phyloP scores from a whole-genome alignment of 257 asterid species.

The Capsicum chinense region DNA sequence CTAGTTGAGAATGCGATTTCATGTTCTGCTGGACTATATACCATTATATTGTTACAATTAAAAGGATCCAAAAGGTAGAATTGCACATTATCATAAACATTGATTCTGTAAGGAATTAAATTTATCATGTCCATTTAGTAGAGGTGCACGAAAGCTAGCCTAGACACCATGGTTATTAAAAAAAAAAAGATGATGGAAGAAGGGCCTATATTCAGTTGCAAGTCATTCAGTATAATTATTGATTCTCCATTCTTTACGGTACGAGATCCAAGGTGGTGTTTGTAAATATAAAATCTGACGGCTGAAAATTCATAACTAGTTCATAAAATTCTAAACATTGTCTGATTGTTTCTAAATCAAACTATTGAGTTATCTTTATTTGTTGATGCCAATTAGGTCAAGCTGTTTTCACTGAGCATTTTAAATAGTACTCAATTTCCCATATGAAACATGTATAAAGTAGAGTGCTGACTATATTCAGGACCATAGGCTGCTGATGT shows the following conservation, averaged over 20 bases:
- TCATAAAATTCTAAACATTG: too few relatives aligned
- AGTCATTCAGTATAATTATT: not conserved
- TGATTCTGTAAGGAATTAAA: not conserved
- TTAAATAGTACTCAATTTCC: too few relatives aligned
- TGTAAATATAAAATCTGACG: not conserved
- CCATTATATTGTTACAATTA: not conserved
- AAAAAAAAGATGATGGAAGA: not conserved
- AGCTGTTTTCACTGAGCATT: too few relatives aligned
- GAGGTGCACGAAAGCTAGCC: too few relatives aligned
- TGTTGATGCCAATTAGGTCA: too few relatives aligned
- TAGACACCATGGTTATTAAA: too few relatives aligned
- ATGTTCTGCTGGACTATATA: conserved; percentile 2
- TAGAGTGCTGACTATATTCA: too few relatives aligned
- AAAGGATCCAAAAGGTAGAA: conserved; percentile 17
- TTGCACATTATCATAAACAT: not conserved
- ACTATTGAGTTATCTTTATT: too few relatives aligned
- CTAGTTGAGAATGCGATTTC: not conserved
- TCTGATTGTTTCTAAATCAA: too few relatives aligned
- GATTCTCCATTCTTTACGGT: not conserved
- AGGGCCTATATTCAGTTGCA: not conserved
- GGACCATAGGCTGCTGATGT: too few relatives aligned
- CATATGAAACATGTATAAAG: too few relatives aligned
- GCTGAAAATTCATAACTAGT: not conserved
- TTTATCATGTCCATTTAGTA: too few relatives aligned
- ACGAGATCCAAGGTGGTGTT: not conserved